A percentile compares a stretch with the other conserved stretches of the same genome.
phyloP scores from a whole-genome alignment of 2,329 filamentous ascomycete species.

The Keithomyces neogunnii region DNA sequence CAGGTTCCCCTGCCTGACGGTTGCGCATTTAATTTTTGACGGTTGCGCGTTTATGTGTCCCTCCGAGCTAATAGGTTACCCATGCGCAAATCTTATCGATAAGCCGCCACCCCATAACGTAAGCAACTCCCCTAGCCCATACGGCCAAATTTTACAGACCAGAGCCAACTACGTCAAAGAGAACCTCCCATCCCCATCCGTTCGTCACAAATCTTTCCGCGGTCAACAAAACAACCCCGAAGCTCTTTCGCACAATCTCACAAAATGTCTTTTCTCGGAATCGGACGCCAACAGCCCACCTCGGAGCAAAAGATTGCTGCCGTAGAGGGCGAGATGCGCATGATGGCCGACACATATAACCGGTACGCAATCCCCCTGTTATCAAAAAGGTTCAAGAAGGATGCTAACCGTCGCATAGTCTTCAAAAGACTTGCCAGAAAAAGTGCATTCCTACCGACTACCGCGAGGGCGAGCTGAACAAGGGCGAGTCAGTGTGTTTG shows the following conservation, averaged over 20 bases:
- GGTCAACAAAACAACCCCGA: not conserved
- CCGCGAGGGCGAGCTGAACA: constrained; percentile 94
- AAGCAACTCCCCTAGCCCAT: constrained; percentile 8
- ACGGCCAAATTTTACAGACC: not conserved
- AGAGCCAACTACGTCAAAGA: not conserved
- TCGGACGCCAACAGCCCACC: constrained; percentile 67
- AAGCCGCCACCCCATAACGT: constrained; percentile 12
- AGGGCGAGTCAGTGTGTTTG: constrained; percentile 96
- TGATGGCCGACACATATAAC: constrained; percentile 97
- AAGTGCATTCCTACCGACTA: constrained; percentile 93
- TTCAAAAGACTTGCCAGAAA: constrained; percentile 80
- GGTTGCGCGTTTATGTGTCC: too few species aligned
- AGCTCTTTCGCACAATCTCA: constrained; percentile 5
- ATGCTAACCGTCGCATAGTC: constrained; percentile 35
- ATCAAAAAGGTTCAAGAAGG: too few species aligned
- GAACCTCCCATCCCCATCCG: constrained; percentile 3
- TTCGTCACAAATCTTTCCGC: not conserved
- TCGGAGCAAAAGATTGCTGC: constrained; percentile 96
- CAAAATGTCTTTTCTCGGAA: constrained; percentile 37
- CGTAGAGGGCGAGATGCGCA: constrained; percentile 94
- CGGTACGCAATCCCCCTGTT: constrained; percentile 48
- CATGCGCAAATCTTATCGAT: not conserved
- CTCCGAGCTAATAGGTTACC: too few species aligned
- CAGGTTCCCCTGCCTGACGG: too few species aligned
- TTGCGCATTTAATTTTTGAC: too few species aligned